Evolutionary conservation across 495 filamentous ascomycete species (phyloP), one percentile per base, ranked within the genome.

Genomic region (Trichoderma asperelloides): DNA sequence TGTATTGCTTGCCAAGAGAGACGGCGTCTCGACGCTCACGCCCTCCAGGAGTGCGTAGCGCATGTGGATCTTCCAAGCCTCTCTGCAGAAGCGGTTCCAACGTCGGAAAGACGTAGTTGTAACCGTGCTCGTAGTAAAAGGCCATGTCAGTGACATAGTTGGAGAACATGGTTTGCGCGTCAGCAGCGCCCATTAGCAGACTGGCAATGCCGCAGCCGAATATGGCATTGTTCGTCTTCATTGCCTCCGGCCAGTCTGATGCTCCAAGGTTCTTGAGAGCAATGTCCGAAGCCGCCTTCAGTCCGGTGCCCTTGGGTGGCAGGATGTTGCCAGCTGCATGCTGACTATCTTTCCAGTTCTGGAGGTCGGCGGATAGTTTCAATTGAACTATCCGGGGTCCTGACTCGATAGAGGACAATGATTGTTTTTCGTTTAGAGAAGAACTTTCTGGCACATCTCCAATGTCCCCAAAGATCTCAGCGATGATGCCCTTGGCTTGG

Each of bases 41-140:
- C 15, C 73, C 73, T 8, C 69, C 73, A 25, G 63, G 63, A 7
- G 73, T 73, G 11, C 27, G 40, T 25, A 71, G 43, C 28, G 73
- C 73, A 11, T 70, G 69, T 39, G 65, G 43, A 57, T 75, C 73
- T 25, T 43, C 66, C 55, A 65, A 51, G 30, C 55, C 66, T 33
- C 63, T 62, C 49, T 45, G 28, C 40, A 75, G 23, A 6, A 74
- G 51, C 37, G 68, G 62, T 60, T 75, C 73, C n/a, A 74, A 64
- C 28, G 64, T 65, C 25, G 74, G 74, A 62, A 75, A 76, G 67
- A 74, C 67, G 40, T 76, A 63, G 64, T 75, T 64, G 65, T 72
- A 76, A 15, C 74, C 74, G 65, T 76, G 74, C 67, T 76, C 73
- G 63, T 75, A 74, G 66, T 74, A 76, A 51, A 76, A 76, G 33